Evolutionary conservation across 257 asterid species (phyloP).

Genomic region (Euphrasia confusa): DNA sequence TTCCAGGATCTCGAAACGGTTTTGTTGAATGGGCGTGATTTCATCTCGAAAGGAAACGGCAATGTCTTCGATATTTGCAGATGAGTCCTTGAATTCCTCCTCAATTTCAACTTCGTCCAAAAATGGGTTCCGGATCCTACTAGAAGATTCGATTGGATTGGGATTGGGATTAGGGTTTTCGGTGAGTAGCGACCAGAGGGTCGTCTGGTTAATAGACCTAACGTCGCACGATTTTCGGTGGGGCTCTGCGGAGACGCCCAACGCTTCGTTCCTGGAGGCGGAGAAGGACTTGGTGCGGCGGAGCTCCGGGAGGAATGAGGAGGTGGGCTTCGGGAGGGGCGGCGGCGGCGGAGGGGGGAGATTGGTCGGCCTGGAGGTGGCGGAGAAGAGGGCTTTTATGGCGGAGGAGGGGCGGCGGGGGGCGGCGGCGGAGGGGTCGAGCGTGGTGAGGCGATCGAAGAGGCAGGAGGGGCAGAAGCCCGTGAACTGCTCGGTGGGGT

Average conservation of each 20-base stretch:
- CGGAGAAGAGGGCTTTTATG: conserved; percentile 57
- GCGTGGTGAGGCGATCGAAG: conserved; percentile 74
- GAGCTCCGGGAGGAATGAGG: conserved; percentile 60
- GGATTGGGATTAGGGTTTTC: neutral
- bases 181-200: conserved; percentile 57
- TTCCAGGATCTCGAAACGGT: conserved; percentile 33
- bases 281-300: conserved; percentile 85
- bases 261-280: conserved; percentile 75
- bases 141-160: conserved; percentile 25
- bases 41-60: conserved; percentile 41
- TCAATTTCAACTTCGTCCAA: conserved; percentile 41
- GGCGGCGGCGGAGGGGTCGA: conserved; percentile 55
- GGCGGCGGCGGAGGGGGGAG: conserved; percentile 39
- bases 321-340: conserved; percentile 39
- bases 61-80: conserved; percentile 28
- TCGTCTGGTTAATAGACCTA: conserved; percentile 57
- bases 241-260: conserved; percentile 65
- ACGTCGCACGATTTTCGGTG: conserved; percentile 91
- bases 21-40: conserved; percentile 37
- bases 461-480: conserved; percentile 94
- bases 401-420: conserved; percentile 78
- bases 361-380: conserved; percentile 21
- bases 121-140: conserved; percentile 27
- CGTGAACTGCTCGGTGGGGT: conserved; percentile 69
- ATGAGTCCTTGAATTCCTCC: conserved; percentile 26